phyloP scores from a whole-genome alignment of 2,329 filamentous ascomycete genomes.

The Neonectria punicea region DNA sequence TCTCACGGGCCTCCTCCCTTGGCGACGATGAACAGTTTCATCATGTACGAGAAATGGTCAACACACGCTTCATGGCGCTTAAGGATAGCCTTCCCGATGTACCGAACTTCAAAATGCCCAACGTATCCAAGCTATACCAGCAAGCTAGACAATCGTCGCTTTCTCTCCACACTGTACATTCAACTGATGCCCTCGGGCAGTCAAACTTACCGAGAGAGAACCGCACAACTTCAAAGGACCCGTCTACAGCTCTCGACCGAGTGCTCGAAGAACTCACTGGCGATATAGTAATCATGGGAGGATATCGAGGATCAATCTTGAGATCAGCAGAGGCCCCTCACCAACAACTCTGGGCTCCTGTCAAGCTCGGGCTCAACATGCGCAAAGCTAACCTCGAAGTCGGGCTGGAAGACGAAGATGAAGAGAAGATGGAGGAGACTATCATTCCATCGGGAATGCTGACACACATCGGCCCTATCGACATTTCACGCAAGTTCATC shows the following conservation, averaged over 20 bases:
- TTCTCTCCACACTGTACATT: constrained; percentile 46
- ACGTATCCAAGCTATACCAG: constrained; percentile 64
- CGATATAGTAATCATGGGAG: constrained; percentile 88
- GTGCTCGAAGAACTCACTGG: constrained; percentile 77
- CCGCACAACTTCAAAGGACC: constrained; percentile 28
- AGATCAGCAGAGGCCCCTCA: constrained; percentile 84
- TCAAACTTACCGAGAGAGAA: constrained; percentile 37
- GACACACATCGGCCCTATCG: constrained; percentile 90
- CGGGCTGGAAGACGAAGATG: constrained; percentile 82
- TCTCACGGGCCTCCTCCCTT: constrained; percentile 83
- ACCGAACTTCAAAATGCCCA: constrained; percentile 78
- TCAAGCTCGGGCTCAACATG: constrained; percentile 92
- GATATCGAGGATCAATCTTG: constrained; percentile 90
- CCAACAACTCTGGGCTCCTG: constrained; percentile 92
- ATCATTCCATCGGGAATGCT: constrained; percentile 90
- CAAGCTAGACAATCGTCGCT: constrained; percentile 45
- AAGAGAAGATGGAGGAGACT: constrained; percentile 83
- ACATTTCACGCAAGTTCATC: constrained; percentile 85
- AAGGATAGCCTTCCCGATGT: constrained; percentile 85
- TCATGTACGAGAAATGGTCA: constrained; percentile 84
- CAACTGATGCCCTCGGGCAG: constrained; percentile 40
- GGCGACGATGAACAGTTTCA: constrained; percentile 86
- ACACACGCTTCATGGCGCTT: constrained; percentile 89
- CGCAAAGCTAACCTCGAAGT: constrained; percentile 93
- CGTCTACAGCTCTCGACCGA: constrained; percentile 58